Base-by-base conservation (phyloP, 1,284 basidiomycete genomes). In the Schizopora paradoxa region DNA sequence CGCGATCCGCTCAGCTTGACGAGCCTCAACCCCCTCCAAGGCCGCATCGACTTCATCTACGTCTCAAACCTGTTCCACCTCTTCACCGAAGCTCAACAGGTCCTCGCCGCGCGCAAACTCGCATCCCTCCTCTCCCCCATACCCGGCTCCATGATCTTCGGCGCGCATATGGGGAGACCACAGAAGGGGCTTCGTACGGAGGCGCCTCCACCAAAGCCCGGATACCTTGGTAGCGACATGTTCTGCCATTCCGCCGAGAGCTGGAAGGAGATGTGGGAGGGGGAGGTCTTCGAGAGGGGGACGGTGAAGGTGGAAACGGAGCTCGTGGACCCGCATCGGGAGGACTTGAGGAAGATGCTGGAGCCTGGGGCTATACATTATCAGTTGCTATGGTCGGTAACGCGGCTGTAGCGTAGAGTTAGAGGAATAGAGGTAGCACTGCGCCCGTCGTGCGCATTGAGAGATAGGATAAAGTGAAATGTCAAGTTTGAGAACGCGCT, bases 41-140 rank as follows among this genome's bases (percentile, higher is more conserved):
- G 70, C 4, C 65, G 67, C 41, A 56, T 72, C 31, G 67, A 72
- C 7, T 70, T 65, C 10, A 72, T 78, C 26, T 68, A 74, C 52
- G 64, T 68, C 4, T 70, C 70, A 8, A 56, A 67, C 1, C 67
- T 77, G 56, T 78, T 78, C 60, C 74, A 78, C 54, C 63, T 77
- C 19, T 77, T 77, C 58, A 51, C 60, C 42, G 65, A 74, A 53
- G 64, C 64, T 14, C 41, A 63, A 23, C 74, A 77, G 55, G 40
- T 58, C 6, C 43, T 64, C 26, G 58, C 75, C 14, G 74, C 69
- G 4, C 56, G 56, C 10, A 59, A 56, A 3, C 49, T 75, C 33
- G 68, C 66, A 0, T 56, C 67, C 1, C 59, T 77, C 6, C 64
- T 72, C 33, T 63, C 62, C 8, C 57, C 64, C 0, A 53, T 59